Evolutionary conservation across 345 rosid species (phyloP), one percentile per base, ranked within the genome.

Genomic region (Salix dunnii): DNA sequence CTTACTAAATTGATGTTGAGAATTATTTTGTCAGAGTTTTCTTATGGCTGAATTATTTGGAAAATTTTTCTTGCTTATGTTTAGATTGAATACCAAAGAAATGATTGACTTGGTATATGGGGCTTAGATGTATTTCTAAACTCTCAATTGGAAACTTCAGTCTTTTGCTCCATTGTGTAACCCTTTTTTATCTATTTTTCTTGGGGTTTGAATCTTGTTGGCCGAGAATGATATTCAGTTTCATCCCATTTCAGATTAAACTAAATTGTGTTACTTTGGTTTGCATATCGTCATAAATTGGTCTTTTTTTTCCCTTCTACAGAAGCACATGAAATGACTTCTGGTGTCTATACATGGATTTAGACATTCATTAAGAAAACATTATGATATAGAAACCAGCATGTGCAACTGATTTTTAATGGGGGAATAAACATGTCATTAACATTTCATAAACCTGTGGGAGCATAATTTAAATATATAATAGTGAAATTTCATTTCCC

Each of bases 391-490:
- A 25, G 46, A 71, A 71, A 71, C 31, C 30, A 21, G 64, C 38
- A 31, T 71, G 23, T 70, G 10, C 53, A 31, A 21, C 30, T 33
- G 20, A 51, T 71, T 13, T 70, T 70, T 27, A 46, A 16, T 14
- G 49, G 6, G 17, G 5, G 49, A 46, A 14, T 46, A 46, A 46
- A 46, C 3, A 40, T n/a, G 60, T 21, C 60, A 7, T 53, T 53
- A 53, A 53, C 6, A 53, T 53, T 53, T 53, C 25, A 53, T 53
- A 49, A 49, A 49, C 63, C 42, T 25, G 76, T 40, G 8, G 43
- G 38, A 77, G 38, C 72, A 43, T 42, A n/a, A 25, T 64, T 76
- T 65, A 16, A 33, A 30, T 13, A 16, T 69, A 28, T 76, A 61
- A 58, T 67, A 10, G 42, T 70, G 43, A 61, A 70, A 46, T 43